phyloP scores from a whole-genome alignment of 352 stramenopile genomes.

The Phytophthora quininea region DNA sequence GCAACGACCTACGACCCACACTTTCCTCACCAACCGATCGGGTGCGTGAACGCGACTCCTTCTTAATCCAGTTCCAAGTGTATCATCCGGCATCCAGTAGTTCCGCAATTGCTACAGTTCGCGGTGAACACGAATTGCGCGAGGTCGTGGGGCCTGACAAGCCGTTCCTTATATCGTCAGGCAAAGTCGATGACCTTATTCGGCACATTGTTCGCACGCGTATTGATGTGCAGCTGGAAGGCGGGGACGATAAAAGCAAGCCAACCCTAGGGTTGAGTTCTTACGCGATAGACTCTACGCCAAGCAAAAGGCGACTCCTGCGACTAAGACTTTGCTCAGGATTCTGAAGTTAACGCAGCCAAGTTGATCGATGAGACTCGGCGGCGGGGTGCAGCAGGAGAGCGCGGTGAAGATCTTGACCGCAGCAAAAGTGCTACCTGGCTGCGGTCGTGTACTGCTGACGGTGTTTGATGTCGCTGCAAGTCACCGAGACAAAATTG shows the following conservation, averaged over 20 bases:
- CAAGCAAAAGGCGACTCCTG: constrained; percentile 72
- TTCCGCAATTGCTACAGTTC: constrained; percentile 28
- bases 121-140: constrained; percentile 50
- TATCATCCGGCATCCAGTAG: constrained; percentile 64
- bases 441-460: constrained; percentile 52
- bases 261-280: constrained; percentile 39
- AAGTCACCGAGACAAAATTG: background rate
- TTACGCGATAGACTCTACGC: constrained; percentile 63
- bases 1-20: constrained; percentile 25
- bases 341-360: constrained; percentile 41
- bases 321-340: constrained; percentile 39
- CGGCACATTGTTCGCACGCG: constrained; percentile 62
- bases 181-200: constrained; percentile 47
- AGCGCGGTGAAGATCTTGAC: constrained; percentile 72
- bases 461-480: constrained; percentile 59
- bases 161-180: constrained; percentile 47
- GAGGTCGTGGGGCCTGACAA: constrained; percentile 69
- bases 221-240: constrained; percentile 29
- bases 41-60: constrained; percentile 54
- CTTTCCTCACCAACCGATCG: constrained; percentile 49
- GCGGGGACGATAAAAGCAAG: background rate
- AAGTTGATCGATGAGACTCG: constrained; percentile 65
- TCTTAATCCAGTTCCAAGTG: constrained; percentile 57
- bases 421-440: constrained; percentile 38
- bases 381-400: constrained; percentile 23